Base-by-base conservation (phyloP, 1,139 yeast genomes). In the Williopsis jadinii region DNA sequence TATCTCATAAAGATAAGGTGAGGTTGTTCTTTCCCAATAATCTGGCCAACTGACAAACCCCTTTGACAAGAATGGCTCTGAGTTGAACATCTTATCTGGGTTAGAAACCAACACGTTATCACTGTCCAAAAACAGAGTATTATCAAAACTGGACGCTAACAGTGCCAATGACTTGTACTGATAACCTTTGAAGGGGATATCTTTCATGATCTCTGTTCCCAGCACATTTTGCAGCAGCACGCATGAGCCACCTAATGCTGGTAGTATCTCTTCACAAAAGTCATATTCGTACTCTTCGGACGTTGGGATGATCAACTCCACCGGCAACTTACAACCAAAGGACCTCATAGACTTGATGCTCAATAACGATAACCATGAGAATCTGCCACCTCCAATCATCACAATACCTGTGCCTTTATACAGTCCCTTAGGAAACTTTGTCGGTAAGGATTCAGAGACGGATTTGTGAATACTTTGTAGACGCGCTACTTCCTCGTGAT, bases 331-430 rank as follows among this genome's bases (percentile, higher is more conserved):
- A 5, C 80, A 71, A 4, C 83, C 83, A 15, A 67, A 56, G 28
- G 70, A 64, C 46, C 95, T 64, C 39, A 86, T 61, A 39, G 82
- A 71, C 55, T 75, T 73, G 46, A 86, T 71, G 1, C 88, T 75
- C 14, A 82, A 64, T 38, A 83, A 62, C 10, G 87, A 73, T 48
- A 84, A 66, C 72, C 94, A 81, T 51, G 84, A 80, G 64, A 77
- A 84, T 50, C 71, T 72, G 1, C 85, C 90, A 32, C 94, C 95
- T 11, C 92, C 92, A 33, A 84, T 88, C 52, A 77, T 77, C 1
- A 85, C 95, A 33, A 85, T 76, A 14, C 95, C 95, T 40, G 74
- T 67, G 0, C 90, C 90, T 19, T 63, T 55, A 58, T 77, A 80
- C 3, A 75, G 56, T 2, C 67, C 63, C 15, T 62, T 60, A 0